Conservation (phyloP, 73 alveolate genomes). For the Effrenium voratum region DNA sequence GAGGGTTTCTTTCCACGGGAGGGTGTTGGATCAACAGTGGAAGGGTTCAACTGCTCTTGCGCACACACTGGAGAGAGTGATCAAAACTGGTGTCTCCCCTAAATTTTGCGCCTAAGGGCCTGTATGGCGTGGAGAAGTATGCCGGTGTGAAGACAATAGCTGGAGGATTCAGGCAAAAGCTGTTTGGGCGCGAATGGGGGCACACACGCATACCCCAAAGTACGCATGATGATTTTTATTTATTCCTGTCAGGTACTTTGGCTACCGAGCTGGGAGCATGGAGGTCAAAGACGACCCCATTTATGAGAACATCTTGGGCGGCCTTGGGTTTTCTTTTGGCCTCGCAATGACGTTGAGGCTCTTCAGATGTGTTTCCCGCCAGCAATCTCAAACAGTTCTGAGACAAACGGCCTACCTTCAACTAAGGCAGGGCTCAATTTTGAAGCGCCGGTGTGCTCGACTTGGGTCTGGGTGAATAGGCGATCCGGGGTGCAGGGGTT, state of each 20-base stretch:
- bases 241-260: background rate
- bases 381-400: background rate
- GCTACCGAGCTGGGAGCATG: background rate
- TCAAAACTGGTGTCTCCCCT: too few relatives aligned
- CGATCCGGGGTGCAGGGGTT: background rate
- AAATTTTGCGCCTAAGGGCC: slow-evolving; percentile 28
- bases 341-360: slow-evolving; percentile 25
- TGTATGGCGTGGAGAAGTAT: slow-evolving; percentile 31
- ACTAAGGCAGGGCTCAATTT: slow-evolving; percentile 27
- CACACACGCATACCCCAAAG: background rate
- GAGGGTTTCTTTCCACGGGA: too few relatives aligned
- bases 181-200: background rate
- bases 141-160: background rate
- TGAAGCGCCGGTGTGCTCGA: slow-evolving; percentile 43
- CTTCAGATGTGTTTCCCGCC: background rate
- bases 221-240: background rate
- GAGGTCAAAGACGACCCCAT: background rate
- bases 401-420: background rate
- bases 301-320: background rate
- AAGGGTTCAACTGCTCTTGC: too few relatives aligned
- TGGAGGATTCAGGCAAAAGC: background rate
- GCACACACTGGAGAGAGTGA: too few relatives aligned
- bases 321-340: background rate
- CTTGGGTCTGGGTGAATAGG: slow-evolving; percentile 32
- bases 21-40: too few relatives aligned